A percentile compares a stretch with the other conserved stretches of the same genome.
phyloP scores from a whole-genome alignment of 164 flowering plant species.

The Magnolia officinalis region DNA sequence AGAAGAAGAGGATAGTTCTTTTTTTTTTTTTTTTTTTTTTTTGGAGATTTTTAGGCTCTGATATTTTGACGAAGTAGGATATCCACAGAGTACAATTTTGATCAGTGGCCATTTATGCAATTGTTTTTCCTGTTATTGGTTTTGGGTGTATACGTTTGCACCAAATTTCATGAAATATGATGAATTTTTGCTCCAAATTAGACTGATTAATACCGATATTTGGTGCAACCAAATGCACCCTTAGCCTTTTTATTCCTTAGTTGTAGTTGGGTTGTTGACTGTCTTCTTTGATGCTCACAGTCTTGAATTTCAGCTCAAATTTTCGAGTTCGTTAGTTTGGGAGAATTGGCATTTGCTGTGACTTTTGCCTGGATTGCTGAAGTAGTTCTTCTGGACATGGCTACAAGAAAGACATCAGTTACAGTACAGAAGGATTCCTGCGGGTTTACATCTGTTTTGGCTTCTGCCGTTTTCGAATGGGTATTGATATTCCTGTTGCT shows the following conservation, averaged over 20 bases:
- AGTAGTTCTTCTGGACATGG: constrained; percentile 24
- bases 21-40: not conserved
- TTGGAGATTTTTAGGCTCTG: not conserved
- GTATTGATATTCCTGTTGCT: constrained; percentile 55
- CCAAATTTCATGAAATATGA: not conserved
- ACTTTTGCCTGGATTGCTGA: not conserved
- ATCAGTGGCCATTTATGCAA: not conserved
- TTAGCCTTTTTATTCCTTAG: not conserved
- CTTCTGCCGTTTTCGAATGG: constrained; percentile 79
- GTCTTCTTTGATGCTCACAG: not conserved
- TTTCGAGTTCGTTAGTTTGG: not conserved
- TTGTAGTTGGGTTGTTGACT: not conserved
- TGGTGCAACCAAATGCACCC: not conserved
- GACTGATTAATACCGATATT: not conserved
- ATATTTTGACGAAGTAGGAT: not conserved
- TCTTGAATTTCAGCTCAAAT: not conserved
- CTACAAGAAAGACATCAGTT: constrained; percentile 26
- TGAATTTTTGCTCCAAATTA: not conserved
- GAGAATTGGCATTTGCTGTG: not conserved
- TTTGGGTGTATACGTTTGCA: not conserved
- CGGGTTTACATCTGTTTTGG: constrained; percentile 28
- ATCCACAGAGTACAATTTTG: not conserved
- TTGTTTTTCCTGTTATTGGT: not conserved
- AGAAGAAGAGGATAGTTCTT: not conserved
- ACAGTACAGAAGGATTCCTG: constrained; percentile 19